Percentiles rank a stretch among this genome's conserved stretches.
Conservation (phyloP, 208 protist species). For the Crithidia brevicula region DNA sequence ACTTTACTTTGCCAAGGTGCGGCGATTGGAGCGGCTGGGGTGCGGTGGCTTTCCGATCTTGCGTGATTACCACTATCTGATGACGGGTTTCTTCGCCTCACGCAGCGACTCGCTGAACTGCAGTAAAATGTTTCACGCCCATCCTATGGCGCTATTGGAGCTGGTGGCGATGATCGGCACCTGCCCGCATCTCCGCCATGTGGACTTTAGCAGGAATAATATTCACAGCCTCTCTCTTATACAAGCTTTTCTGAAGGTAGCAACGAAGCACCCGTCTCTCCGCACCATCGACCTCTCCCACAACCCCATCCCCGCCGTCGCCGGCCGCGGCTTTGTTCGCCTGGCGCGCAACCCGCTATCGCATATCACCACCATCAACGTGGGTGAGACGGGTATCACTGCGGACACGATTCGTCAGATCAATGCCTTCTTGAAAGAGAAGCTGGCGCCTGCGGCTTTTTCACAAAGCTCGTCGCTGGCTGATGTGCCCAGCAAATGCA, state of each 20-base stretch:
- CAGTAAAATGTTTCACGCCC: slow-evolving; percentile 62
- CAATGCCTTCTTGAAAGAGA: slow-evolving; percentile 60
- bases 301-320: slow-evolving; percentile 83
- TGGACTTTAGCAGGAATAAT: slow-evolving; percentile 82
- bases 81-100: slow-evolving; percentile 61
- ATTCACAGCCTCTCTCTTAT: slow-evolving; percentile 70
- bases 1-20: slow-evolving; percentile 54
- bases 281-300: slow-evolving; percentile 66
- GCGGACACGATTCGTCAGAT: slow-evolving; percentile 70
- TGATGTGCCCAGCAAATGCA: slow-evolving; percentile 16
- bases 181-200: slow-evolving; percentile 46
- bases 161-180: slow-evolving; percentile 73
- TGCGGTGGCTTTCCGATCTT: slow-evolving; percentile 50
- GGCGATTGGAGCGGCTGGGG: slow-evolving; percentile 49
- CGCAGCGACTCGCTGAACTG: slow-evolving; percentile 48
- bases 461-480: slow-evolving; percentile 16
- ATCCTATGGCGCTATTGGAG: slow-evolving; percentile 60
- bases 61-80: slow-evolving; percentile 67
- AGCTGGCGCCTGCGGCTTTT: slow-evolving; percentile 19
- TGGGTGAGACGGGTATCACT: slow-evolving; percentile 64
- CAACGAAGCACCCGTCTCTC: slow-evolving; percentile 57
- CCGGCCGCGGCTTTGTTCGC: slow-evolving; percentile 67
- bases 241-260: slow-evolving; percentile 64
- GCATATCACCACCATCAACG: slow-evolving; percentile 51
- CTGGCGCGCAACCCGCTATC: slow-evolving; percentile 71